phyloP scores from a whole-genome alignment of 2,329 filamentous ascomycete genomes.

The Fusarium sp. region DNA sequence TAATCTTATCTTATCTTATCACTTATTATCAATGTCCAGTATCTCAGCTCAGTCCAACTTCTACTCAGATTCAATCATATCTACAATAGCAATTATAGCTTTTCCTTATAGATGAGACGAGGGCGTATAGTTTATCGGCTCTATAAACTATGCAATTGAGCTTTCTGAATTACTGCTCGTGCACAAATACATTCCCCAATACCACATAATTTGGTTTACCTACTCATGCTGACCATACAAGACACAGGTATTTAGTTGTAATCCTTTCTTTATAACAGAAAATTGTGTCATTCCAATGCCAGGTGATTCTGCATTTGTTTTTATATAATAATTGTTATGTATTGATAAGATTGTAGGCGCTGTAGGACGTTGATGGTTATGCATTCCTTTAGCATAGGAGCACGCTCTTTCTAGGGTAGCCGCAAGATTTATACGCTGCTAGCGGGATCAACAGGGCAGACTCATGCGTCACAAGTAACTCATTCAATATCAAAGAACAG shows the following conservation, averaged over 20 bases:
- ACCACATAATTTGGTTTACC: no score
- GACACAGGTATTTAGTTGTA: no score
- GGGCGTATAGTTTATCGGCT: accelerated
- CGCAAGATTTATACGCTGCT: accelerated
- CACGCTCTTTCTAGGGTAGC: background rate
- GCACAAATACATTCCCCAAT: accelerated
- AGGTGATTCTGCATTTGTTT: background rate
- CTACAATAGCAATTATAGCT: background rate
- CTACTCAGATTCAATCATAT: accelerated
- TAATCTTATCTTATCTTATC: background rate
- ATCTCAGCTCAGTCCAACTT: background rate
- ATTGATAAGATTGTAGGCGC: background rate
- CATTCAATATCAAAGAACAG: background rate
- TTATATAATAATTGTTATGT: accelerated
- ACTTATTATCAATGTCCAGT: accelerated
- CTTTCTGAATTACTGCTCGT: accelerated
- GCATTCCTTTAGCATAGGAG: background rate
- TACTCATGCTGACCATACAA: no score
- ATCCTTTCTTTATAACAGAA: no score
- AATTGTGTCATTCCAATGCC: background rate
- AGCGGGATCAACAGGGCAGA: background rate
- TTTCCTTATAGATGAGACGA: accelerated
- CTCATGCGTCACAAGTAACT: background rate
- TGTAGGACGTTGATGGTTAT: background rate
- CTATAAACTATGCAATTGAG: accelerated